These are phyloP conservation scores for Chaetomiaceae sp. DNA, from an alignment of 2,329 filamentous ascomycete species.

Conservation along the genomic window DNA sequence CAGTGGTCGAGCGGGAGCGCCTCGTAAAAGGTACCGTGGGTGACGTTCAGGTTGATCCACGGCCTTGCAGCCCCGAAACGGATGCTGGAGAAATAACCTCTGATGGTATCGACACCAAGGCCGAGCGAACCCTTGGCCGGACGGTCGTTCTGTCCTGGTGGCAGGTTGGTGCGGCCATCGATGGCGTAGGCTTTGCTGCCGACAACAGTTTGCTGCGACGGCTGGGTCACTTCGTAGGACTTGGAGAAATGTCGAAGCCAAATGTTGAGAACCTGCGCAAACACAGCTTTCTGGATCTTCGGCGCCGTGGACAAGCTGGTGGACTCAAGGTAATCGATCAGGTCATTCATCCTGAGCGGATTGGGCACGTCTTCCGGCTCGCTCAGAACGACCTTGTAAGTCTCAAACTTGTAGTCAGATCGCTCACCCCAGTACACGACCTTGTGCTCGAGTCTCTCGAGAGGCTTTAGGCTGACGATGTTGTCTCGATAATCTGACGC, in stretches of 20 bases:
- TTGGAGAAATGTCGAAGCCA: slow-evolving; percentile 1
- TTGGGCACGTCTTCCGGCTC: not conserved
- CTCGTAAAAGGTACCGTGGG: not conserved
- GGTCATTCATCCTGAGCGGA: not conserved
- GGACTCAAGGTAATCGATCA: not conserved
- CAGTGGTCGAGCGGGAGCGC: not conserved
- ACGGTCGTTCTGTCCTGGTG: not conserved
- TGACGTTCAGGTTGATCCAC: not conserved
- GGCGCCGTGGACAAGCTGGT: not conserved
- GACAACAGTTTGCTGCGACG: not conserved
- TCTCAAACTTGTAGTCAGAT: not conserved
- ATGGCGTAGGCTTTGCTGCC: not conserved
- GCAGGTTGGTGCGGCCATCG: not conserved
- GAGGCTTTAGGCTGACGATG: not conserved
- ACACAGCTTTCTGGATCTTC: not conserved
- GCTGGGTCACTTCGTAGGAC: not conserved
- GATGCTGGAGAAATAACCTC: slow-evolving; percentile 1
- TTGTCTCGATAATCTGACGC: not conserved
- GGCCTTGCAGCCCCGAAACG: not conserved
- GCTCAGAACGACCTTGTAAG: not conserved
- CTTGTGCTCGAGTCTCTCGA: not conserved
- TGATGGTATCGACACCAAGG: not conserved
- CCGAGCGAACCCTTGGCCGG: not conserved
- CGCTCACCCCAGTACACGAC: not conserved
- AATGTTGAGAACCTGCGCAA: not conserved